Evolutionary conservation across 805 yeast genomes (phyloP).

Genomic region (Saccharomycopsis vini): DNA sequence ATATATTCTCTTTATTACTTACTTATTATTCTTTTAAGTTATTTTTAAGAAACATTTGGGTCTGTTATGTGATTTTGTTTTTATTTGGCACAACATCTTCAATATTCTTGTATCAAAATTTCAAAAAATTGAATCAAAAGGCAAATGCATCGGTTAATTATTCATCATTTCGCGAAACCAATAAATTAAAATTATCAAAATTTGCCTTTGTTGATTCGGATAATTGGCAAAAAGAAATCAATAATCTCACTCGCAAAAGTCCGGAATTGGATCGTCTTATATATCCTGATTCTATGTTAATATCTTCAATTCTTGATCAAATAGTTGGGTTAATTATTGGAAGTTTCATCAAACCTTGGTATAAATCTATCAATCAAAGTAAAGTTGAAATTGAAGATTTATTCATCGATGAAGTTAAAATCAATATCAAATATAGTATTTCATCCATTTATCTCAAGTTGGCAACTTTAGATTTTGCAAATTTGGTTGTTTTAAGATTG

Average conservation of each 20-base stretch:
- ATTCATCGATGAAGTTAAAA: conserved; percentile 36
- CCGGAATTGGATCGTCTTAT: conserved; percentile 19
- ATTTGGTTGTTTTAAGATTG: conserved; percentile 45
- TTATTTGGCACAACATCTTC: conserved; percentile 9
- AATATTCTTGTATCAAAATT: conserved; percentile 13
- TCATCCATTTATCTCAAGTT: conserved; percentile 35
- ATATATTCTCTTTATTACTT: conserved; percentile 8
- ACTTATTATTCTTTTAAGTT: conserved; percentile 15
- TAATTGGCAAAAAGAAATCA: conserved; percentile 18
- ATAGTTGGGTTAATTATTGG: conserved; percentile 39
- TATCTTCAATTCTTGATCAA: conserved; percentile 45
- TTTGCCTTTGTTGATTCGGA: conserved; percentile 17
- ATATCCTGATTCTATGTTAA: conserved; percentile 40
- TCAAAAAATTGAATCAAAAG: conserved; percentile 15
- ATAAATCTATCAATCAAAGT: conserved; percentile 26
- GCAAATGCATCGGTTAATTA: conserved; percentile 5
- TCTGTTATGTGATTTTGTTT: conserved; percentile 15
- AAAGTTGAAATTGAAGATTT: conserved; percentile 29
- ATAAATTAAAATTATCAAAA: conserved; percentile 3
- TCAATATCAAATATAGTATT: conserved; percentile 36
- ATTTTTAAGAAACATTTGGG: conserved; percentile 14
- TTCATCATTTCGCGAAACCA: conserved; percentile 7
- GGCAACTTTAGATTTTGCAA: conserved; percentile 41
- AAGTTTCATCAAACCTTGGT: conserved; percentile 56
- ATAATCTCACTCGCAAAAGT: neutral